A percentile compares a stretch with the other conserved stretches of the same genome.
These are phyloP conservation scores for Fusarium sp. DNA, from an alignment of 2,329 filamentous ascomycete species.

Conservation along the genomic window DNA sequence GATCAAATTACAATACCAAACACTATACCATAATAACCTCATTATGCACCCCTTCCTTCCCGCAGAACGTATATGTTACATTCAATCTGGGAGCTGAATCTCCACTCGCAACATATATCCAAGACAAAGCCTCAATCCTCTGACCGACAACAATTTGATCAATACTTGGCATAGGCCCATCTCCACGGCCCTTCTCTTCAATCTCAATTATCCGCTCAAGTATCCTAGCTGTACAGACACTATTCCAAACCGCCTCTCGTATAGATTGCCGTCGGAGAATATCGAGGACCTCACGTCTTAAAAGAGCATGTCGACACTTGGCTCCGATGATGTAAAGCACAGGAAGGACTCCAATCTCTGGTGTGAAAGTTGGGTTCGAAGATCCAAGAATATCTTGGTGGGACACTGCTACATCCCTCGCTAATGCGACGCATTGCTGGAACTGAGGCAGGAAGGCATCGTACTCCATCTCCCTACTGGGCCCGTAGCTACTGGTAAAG, in stretches of 20 bases:
- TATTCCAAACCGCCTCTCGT: slow-evolving; percentile 1
- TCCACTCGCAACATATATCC: not conserved
- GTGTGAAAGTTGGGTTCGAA: not conserved
- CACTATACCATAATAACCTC: not conserved
- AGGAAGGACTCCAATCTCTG: not conserved
- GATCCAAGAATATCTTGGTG: not conserved
- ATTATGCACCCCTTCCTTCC: not conserved
- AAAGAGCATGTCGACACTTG: not conserved
- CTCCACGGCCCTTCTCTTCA: not conserved
- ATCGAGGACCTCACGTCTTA: not conserved
- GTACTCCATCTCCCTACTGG: not conserved
- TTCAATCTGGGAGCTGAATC: not conserved
- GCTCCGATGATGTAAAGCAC: not conserved
- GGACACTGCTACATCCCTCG: not conserved
- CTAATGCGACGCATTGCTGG: not conserved
- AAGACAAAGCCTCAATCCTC: not conserved
- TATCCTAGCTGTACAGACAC: not conserved
- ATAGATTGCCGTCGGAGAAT: not conserved
- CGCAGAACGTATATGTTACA: not conserved
- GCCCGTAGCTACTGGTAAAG: not conserved
- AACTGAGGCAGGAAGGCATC: not conserved
- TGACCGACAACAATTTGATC: not conserved
- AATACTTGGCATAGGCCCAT: not conserved
- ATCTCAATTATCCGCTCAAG: not conserved
- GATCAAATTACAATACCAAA: too few relatives aligned